Base-by-base conservation (phyloP, 805 yeast species). In the Lachancea thermotolerans region DNA sequence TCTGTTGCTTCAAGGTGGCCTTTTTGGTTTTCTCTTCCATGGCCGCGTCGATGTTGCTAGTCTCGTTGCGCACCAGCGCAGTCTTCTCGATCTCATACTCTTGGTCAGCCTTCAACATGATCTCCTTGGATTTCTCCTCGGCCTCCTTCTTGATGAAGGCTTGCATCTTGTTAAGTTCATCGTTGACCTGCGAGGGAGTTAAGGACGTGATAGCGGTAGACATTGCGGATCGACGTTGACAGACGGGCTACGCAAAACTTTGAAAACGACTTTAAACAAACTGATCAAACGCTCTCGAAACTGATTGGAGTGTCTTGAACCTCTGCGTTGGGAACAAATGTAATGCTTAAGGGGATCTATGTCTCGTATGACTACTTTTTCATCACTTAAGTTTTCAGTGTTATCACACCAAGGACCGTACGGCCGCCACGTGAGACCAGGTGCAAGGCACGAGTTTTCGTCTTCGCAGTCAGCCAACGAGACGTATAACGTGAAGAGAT, bases 131-230 rank as follows among this genome's bases (percentile, higher is more conserved):
- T 73, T 93, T 93, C 69, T 93, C 99, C 61, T 90, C 95, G 34
- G 99, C 99, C 73, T 93, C 99, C 78, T 91, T 93, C 72, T 85
- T 87, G 78, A 93, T 93, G 81, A 93, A 93, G 64, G 95, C 90
- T 66, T 91, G 95, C 97, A 93, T 93, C 75, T 93, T 93, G 67
- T 82, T 82, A 69, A 93, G 85, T 74, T 93, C 99, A 58, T 88
- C 88, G 62, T 85, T 89, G 56, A 91, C 98, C 89, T 90, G 62
- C 43, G 55, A 57, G 15, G 67, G 66, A 11, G 66, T 62, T 41
- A 64, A 50, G 32, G 67, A 58, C 28, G 65, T 59, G 39, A 62
- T 62, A 30, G 66, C 55, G 41, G 69, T 54, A 37, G 73, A 60
- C 72, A 67, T 67, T 17, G 39, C 35, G 25, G 29, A 10, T 37